Conservation (phyloP, 805 yeast genomes). For the Ogataea glucozyma region DNA sequence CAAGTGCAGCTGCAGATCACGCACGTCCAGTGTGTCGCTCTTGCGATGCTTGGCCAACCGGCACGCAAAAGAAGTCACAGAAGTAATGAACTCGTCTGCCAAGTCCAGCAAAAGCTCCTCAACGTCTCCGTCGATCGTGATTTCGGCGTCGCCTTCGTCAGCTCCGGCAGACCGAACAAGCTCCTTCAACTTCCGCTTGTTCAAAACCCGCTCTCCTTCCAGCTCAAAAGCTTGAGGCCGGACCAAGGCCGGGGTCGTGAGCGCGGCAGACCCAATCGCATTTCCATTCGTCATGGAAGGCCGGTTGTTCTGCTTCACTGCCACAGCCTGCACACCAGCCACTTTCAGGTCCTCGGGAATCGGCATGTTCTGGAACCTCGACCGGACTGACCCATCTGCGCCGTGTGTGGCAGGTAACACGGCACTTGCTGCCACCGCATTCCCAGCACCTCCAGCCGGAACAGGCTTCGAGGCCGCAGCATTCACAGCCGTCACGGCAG, state of each 20-base stretch:
- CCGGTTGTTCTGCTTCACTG: conserved; percentile 60
- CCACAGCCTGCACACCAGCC: conserved; percentile 63
- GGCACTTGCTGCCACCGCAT: conserved; percentile 20
- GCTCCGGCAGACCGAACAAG: conserved; percentile 79
- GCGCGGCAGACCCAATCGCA: conserved; percentile 66
- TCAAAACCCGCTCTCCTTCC: conserved; percentile 77
- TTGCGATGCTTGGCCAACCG: conserved; percentile 93
- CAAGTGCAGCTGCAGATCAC: conserved; percentile 87
- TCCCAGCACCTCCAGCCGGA: conserved; percentile 14
- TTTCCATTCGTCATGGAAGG: conserved; percentile 86
- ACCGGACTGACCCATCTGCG: conserved; percentile 43
- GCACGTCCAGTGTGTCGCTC: conserved; percentile 80
- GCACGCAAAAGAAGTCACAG: conserved; percentile 92
- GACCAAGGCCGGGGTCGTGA: conserved; percentile 73
- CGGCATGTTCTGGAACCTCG: conserved; percentile 65
- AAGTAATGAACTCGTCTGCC: conserved; percentile 92
- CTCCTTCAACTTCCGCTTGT: conserved; percentile 87
- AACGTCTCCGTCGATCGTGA: conserved; percentile 91
- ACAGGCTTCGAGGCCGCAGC: conserved; percentile 44
- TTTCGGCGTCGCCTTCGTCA: conserved; percentile 89
- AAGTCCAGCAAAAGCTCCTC: conserved; percentile 87
- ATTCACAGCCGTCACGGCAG: conserved; percentile 46
- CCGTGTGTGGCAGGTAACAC: conserved; percentile 13
- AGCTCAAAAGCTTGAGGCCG: conserved; percentile 82
- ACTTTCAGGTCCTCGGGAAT: conserved; percentile 71